phyloP scores from a whole-genome alignment of 2,329 filamentous ascomycete species.

The Pochonia chlamydosporia region DNA sequence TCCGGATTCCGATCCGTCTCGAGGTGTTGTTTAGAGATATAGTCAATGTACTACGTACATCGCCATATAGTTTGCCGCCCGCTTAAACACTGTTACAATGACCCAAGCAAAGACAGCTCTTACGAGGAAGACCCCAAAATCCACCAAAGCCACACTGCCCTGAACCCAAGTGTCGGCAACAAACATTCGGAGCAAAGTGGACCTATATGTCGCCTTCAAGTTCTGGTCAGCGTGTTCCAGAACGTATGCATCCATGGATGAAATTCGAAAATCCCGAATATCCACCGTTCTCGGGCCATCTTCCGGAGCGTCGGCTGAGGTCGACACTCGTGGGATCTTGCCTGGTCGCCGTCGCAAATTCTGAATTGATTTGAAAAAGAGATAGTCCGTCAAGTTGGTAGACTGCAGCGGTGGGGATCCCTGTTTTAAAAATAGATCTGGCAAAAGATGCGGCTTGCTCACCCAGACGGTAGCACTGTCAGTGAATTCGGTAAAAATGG shows the following conservation, averaged over 20 bases:
- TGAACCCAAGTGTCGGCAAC: constrained; percentile 36
- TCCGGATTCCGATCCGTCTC: constrained; percentile 22
- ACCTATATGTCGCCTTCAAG: constrained; percentile 28
- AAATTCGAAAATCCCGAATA: constrained; percentile 42
- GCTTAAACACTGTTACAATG: constrained; percentile 1
- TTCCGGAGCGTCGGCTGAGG: constrained; percentile 24
- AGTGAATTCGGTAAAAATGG: constrained; percentile 53
- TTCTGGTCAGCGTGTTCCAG: constrained; percentile 23
- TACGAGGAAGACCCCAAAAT: constrained; percentile 20
- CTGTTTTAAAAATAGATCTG: constrained; percentile 36
- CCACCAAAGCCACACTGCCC: constrained; percentile 25
- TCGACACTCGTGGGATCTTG: constrained; percentile 34
- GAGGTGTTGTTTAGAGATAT: constrained; percentile 23
- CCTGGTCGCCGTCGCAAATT: constrained; percentile 35
- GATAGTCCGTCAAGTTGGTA: constrained; percentile 30
- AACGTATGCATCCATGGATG: constrained; percentile 46
- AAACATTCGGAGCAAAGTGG: constrained; percentile 35
- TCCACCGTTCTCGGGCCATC: constrained; percentile 23
- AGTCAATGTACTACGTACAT: neutral
- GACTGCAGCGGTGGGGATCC: constrained; percentile 28
- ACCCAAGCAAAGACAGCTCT: constrained; percentile 9
- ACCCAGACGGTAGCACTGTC: constrained; percentile 55
- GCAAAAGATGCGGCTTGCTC: constrained; percentile 47
- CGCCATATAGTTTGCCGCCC: neutral
- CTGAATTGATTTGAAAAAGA: constrained; percentile 38